Evolutionary conservation across 441 rosid species (phyloP).

Genomic region (Pelargonium fulgidum): DNA sequence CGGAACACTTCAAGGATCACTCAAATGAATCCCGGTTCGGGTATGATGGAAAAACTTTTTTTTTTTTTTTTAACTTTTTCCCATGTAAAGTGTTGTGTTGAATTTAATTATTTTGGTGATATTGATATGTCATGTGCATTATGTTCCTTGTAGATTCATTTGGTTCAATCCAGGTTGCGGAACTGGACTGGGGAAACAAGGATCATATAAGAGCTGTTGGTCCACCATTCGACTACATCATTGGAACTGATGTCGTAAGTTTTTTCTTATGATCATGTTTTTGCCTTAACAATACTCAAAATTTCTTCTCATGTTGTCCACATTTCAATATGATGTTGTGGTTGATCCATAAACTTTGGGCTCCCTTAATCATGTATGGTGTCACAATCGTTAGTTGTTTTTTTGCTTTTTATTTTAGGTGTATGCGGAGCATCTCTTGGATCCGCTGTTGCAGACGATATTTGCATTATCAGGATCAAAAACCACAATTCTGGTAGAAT

Average conservation of each 20-base stretch:
- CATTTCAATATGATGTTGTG: background rate
- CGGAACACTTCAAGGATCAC: slow-evolving; percentile 65
- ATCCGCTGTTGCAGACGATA: slow-evolving; percentile 63
- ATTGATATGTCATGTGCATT: background rate
- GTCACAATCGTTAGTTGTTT: background rate
- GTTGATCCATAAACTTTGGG: background rate
- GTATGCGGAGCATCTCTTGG: slow-evolving; percentile 89
- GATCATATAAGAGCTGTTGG: slow-evolving; percentile 61
- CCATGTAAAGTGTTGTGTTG: background rate
- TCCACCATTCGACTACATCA: slow-evolving; percentile 82
- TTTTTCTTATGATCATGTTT: background rate
- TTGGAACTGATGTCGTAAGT: slow-evolving; percentile 94
- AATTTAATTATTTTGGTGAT: slow-evolving; percentile 2
- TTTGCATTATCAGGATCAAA: slow-evolving; percentile 68
- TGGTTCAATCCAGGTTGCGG: slow-evolving; percentile 77
- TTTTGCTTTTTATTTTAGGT: slow-evolving; percentile 35
- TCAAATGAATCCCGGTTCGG: slow-evolving; percentile 67
- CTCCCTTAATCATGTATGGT: background rate
- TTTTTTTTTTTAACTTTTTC: background rate
- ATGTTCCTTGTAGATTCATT: slow-evolving; percentile 51
- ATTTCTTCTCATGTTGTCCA: background rate
- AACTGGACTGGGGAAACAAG: slow-evolving; percentile 83
- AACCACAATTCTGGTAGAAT: slow-evolving; percentile 65
- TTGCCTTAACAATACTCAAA: background rate
- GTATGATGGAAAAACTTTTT: slow-evolving; percentile 18